These are phyloP conservation scores for Didymella sp. DNA, from an alignment of 2,329 filamentous ascomycete species.

Conservation along the genomic window DNA sequence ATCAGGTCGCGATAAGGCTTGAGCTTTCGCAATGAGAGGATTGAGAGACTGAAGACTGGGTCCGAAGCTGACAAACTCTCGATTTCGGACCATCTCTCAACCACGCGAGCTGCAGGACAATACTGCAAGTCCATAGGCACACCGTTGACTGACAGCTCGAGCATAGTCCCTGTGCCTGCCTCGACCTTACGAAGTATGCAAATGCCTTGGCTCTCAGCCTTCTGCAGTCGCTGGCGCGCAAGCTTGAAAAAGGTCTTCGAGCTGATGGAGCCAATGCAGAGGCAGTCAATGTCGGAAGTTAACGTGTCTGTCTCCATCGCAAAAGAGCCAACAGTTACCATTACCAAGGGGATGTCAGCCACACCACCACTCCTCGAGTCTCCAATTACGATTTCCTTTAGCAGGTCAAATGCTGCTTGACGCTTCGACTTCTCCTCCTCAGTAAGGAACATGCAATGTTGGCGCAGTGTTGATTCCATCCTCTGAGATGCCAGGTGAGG, in stretches of 20 bases:
- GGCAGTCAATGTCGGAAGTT: constrained; percentile 69
- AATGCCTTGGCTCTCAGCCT: constrained; percentile 54
- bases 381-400: constrained; percentile 56
- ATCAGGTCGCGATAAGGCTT: constrained; percentile 69
- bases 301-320: constrained; percentile 67
- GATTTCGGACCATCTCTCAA: constrained; percentile 57
- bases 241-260: constrained; percentile 67
- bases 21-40: constrained; percentile 65
- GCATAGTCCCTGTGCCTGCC: constrained; percentile 67
- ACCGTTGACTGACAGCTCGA: constrained; percentile 66
- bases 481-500: constrained; percentile 18
- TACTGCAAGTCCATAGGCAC: constrained; percentile 72
- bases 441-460: constrained; percentile 55
- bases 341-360: constrained; percentile 53
- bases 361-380: constrained; percentile 20
- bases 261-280: constrained; percentile 69
- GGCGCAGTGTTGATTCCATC: constrained; percentile 24
- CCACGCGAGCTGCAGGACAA: constrained; percentile 64
- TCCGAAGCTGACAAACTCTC: constrained; percentile 58
- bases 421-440: constrained; percentile 54
- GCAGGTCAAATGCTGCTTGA: constrained; percentile 54
- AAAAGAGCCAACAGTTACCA: constrained; percentile 71
- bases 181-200: constrained; percentile 64
- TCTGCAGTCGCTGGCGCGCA: constrained; percentile 62
- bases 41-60: constrained; percentile 62